Conservation (phyloP, 2,329 filamentous ascomycete species). For the Fusarium zealandicum region DNA sequence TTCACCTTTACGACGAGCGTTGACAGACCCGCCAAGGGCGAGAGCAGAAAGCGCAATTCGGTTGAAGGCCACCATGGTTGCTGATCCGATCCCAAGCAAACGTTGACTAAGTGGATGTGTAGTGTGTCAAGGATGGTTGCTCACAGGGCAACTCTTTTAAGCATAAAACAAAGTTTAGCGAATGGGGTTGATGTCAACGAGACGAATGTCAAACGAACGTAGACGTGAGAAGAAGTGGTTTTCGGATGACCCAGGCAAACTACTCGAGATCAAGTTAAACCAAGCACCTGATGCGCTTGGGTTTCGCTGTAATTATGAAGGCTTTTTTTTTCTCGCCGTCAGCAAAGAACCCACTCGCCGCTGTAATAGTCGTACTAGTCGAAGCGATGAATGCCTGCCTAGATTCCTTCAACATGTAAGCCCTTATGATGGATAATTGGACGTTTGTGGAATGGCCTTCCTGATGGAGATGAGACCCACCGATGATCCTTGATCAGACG, state of each 20-base stretch:
- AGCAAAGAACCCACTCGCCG: neutral
- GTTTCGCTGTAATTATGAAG: neutral
- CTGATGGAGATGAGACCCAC: neutral
- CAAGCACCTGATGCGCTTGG: neutral
- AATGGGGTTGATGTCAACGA: neutral
- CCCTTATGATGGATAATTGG: neutral
- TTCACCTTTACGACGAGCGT: slow-evolving; percentile 21
- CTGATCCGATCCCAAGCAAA: neutral
- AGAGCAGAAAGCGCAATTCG: slow-evolving; percentile 23
- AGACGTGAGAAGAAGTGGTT: neutral
- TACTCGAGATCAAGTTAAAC: neutral
- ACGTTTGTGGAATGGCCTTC: slow-evolving; percentile 5
- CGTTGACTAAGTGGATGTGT: neutral
- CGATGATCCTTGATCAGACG: neutral
- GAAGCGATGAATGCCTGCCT: neutral
- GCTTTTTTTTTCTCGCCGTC: neutral
- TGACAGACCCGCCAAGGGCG: slow-evolving; percentile 20
- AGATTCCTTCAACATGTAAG: neutral
- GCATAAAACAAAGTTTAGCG: neutral
- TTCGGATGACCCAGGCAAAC: neutral
- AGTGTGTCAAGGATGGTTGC: neutral
- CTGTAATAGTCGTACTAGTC: neutral
- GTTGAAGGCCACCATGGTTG: slow-evolving; percentile 30
- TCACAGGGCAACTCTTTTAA: neutral
- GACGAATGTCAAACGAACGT: neutral